Base-by-base conservation (phyloP, 2,329 filamentous ascomycete species). In the Alternaria hordeiaustralica region DNA sequence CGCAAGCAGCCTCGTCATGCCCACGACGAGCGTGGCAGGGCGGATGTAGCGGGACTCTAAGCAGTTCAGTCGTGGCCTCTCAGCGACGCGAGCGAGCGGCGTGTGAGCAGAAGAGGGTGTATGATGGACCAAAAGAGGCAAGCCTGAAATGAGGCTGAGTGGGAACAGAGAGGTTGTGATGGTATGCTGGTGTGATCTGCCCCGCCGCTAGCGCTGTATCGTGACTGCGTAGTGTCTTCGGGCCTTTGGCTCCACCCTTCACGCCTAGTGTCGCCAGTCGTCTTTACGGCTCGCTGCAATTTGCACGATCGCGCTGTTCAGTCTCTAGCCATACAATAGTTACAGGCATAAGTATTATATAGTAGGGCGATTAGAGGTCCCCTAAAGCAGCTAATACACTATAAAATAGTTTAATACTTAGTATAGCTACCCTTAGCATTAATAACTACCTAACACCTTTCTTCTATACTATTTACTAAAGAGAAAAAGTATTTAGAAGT, bases 61-160 rank as follows among this genome's bases (percentile, higher is more conserved):
- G 51, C 60, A 64, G 67, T 53, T 36, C 67, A 65, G 74, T 73
- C 71, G 76, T 72, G 72, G 58, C 26, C 58, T 50, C 55, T 49
- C 53, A 65, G 63, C 63, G 55, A 47, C 51, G 62, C 66, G 70
- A 68, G 70, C 71, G 70, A 75, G 66, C 61, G 68, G 70, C 71
- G 65, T 65, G 66, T 63, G 60, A 60, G 62, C 61, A 55, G 50
- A 70, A 64, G 67, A 65, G 64, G 69, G 61, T 67, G 71, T 57
- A 59, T 59, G 49, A 47, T 46, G 63, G 47, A 64, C 64, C 60
- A 58, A 66, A 66, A 53, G 45, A 61, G 69, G 60, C 61, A 68
- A 70, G 67, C 49, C 49, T 47, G 11, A 61, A 69, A 64, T 72
- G 72, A 75, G 72, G 72, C 72, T 75, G 73, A 71, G 64, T 61